Percentiles rank a stretch among this genome's conserved stretches.
phyloP scores from a whole-genome alignment of 768 basidiomycete genomes.

The Boletus rubescentipes region DNA sequence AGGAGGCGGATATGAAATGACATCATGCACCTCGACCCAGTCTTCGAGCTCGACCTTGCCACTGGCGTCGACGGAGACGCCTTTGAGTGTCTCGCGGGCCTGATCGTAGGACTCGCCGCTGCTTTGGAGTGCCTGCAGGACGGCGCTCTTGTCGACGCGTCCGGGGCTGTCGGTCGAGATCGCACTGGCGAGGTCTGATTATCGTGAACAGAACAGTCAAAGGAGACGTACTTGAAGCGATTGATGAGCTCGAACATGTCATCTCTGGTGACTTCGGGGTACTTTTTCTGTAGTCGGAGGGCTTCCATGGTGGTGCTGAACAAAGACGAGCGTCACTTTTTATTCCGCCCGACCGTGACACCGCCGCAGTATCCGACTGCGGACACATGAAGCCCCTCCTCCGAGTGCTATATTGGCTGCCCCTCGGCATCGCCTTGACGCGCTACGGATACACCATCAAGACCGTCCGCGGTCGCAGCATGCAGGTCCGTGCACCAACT shows the following conservation, averaged over 20 bases:
- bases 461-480: constrained; percentile 60
- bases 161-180: constrained; percentile 80
- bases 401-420: constrained; percentile 54
- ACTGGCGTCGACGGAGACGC: constrained; percentile 90
- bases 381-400: too few species aligned
- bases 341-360: too few species aligned
- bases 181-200: constrained; percentile 41
- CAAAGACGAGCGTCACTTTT: not conserved
- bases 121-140: constrained; percentile 74
- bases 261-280: constrained; percentile 86
- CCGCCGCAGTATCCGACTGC: too few species aligned
- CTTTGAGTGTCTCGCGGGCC: constrained; percentile 87
- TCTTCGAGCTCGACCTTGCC: constrained; percentile 97
- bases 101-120: constrained; percentile 89
- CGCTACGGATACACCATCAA: constrained; percentile 54
- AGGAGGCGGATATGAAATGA: constrained; percentile 16
- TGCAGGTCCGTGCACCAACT: constrained; percentile 53
- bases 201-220: constrained; percentile 1
- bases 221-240: constrained; percentile 83
- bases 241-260: constrained; percentile 95
- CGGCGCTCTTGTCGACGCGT: constrained; percentile 77
- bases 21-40: constrained; percentile 82
- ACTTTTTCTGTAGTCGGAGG: constrained; percentile 86
- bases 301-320: constrained; percentile 62
- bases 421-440: constrained; percentile 47